These are phyloP conservation scores for Sporothrix protearum DNA, from an alignment of 2,329 filamentous ascomycete genomes.

Conservation along the genomic window DNA sequence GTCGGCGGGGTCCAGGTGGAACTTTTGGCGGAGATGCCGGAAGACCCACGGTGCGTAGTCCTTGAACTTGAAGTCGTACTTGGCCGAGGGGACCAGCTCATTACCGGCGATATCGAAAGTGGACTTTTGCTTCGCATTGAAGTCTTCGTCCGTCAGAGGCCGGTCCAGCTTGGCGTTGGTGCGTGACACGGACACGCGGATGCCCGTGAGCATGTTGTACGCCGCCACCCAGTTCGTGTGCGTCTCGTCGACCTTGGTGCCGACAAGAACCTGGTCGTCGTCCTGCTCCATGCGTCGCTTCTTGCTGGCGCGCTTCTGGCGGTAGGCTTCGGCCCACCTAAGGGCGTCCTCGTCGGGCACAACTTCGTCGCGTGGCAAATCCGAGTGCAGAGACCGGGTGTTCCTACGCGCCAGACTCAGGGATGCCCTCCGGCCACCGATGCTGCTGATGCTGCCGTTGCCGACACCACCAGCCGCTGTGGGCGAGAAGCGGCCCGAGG, in stretches of 20 bases:
- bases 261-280: slow-evolving; percentile 90
- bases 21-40: slow-evolving; percentile 80
- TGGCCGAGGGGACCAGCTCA: slow-evolving; percentile 93
- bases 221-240: slow-evolving; percentile 97
- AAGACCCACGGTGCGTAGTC: slow-evolving; percentile 99
- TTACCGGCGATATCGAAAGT: slow-evolving; percentile 98
- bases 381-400: slow-evolving; percentile 81
- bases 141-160: slow-evolving; percentile 84
- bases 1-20: slow-evolving; percentile 91
- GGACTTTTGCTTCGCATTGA: slow-evolving; percentile 92
- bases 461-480: slow-evolving; percentile 49
- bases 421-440: slow-evolving; percentile 70
- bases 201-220: slow-evolving; percentile 99
- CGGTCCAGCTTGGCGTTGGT: slow-evolving; percentile 96
- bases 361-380: slow-evolving; percentile 77
- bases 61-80: slow-evolving; percentile 99
- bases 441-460: slow-evolving; percentile 42
- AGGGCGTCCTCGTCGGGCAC: slow-evolving; percentile 85
- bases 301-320: slow-evolving; percentile 86
- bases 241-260: slow-evolving; percentile 95
- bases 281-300: slow-evolving; percentile 77
- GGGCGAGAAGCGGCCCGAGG: slow-evolving; percentile 80
- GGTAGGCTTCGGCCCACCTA: slow-evolving; percentile 88
- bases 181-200: slow-evolving; percentile 91
- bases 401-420: slow-evolving; percentile 74